These are phyloP conservation scores for Arbutus unedo DNA, from an alignment of 148 eudicot species.

Conservation along the genomic window DNA sequence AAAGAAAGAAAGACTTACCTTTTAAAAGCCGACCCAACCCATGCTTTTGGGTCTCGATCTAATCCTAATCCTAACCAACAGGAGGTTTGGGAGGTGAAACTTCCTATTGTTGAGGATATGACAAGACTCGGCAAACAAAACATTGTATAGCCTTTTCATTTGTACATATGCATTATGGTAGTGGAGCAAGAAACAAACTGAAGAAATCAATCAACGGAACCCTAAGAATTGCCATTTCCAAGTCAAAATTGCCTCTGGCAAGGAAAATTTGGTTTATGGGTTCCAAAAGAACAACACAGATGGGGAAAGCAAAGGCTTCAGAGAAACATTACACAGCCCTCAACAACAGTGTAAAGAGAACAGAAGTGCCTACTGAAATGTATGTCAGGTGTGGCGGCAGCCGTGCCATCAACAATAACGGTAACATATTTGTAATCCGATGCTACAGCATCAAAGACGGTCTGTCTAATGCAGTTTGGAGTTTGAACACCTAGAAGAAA, in stretches of 20 bases:
- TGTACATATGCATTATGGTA: not conserved
- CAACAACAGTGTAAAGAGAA: not conserved
- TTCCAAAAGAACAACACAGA: not conserved
- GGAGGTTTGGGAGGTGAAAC: no score
- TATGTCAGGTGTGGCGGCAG: slow-evolving; percentile 84
- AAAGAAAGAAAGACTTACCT: no score
- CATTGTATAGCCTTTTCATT: not conserved
- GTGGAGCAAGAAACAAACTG: not conserved
- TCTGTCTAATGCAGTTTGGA: slow-evolving; percentile 95
- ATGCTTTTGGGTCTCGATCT: no score
- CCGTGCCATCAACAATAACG: slow-evolving; percentile 91
- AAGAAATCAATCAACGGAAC: not conserved
- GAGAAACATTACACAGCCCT: not conserved
- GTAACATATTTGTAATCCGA: slow-evolving; percentile 74
- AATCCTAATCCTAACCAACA: no score
- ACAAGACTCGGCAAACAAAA: not conserved
- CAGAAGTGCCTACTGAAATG: slow-evolving; percentile 53
- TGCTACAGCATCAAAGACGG: slow-evolving; percentile 94
- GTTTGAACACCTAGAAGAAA: slow-evolving; percentile 81
- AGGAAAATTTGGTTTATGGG: not conserved
- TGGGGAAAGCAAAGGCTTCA: not conserved
- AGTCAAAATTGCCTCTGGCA: not conserved
- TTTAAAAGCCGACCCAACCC: no score
- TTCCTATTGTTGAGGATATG: no score
- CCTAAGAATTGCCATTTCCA: not conserved